Conservation (phyloP, 345 rosid genomes). For the Abelmoschus esculentus region DNA sequence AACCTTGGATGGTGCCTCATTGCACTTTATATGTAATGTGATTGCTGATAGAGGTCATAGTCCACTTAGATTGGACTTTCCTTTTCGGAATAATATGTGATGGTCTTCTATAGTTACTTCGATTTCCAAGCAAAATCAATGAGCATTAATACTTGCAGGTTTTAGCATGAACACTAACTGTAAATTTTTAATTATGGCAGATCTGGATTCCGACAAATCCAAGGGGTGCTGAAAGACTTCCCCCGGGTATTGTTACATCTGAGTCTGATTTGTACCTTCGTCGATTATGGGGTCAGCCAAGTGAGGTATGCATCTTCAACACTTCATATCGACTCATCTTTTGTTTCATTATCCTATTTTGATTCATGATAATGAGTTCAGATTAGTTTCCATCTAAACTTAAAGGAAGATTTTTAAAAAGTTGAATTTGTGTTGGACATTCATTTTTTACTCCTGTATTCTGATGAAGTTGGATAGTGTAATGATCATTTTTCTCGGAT, state of each 20-base stretch:
- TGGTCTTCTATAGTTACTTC: not conserved
- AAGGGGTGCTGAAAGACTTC: not conserved
- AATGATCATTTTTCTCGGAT: not conserved
- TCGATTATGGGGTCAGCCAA: not conserved
- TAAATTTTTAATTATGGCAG: not conserved
- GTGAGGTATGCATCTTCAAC: not conserved
- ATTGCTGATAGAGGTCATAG: no score
- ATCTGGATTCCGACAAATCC: not conserved
- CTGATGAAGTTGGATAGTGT: not conserved
- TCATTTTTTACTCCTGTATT: not conserved
- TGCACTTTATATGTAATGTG: not conserved
- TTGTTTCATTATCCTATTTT: no score
- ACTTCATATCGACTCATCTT: no score
- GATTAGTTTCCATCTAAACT: not conserved
- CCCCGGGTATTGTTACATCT: not conserved
- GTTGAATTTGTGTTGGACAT: not conserved
- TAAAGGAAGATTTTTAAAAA: not conserved
- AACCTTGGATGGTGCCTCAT: not conserved
- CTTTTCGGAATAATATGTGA: not conserved
- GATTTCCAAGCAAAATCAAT: not conserved
- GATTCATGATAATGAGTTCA: not conserved
- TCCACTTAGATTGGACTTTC: no score
- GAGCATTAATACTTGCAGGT: not conserved
- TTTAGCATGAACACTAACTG: not conserved
- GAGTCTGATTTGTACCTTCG: not conserved